Evolutionary conservation across 371 early-diverging fungal genomes (phyloP).

Genomic region (Basidiobolus meristosporus): DNA sequence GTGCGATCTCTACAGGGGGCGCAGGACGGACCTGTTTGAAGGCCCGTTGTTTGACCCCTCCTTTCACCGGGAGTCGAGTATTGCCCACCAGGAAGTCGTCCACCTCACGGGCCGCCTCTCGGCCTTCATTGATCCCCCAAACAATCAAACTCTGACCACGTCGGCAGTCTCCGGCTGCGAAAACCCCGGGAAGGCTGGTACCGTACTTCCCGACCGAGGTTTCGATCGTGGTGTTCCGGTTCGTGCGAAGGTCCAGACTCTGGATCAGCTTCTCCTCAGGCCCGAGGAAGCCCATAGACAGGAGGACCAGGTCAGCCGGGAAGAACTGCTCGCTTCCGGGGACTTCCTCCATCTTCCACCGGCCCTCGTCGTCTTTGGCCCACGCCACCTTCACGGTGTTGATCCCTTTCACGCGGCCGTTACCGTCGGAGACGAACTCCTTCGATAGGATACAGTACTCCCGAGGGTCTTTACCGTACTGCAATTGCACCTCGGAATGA

Average conservation of each 20-base stretch:
- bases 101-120: slow-evolving; percentile 84
- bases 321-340: slow-evolving; percentile 65
- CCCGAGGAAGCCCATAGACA: slow-evolving; percentile 94
- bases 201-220: slow-evolving; percentile 58
- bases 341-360: slow-evolving; percentile 79
- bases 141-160: slow-evolving; percentile 89
- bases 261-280: slow-evolving; percentile 72
- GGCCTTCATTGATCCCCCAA: slow-evolving; percentile 95
- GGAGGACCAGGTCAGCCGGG: slow-evolving; percentile 71
- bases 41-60: slow-evolving; percentile 15
- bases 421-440: slow-evolving; percentile 75
- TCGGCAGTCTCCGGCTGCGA: slow-evolving; percentile 92
- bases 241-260: slow-evolving; percentile 26
- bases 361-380: slow-evolving; percentile 61
- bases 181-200: slow-evolving; percentile 65
- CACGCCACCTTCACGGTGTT: slow-evolving; percentile 89
- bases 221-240: slow-evolving; percentile 54
- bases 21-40: no score
- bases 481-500: slow-evolving; percentile 74
- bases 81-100: slow-evolving; percentile 53
- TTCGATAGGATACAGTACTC: slow-evolving; percentile 83
- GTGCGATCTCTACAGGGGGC: no score
- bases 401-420: slow-evolving; percentile 70
- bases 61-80: slow-evolving; percentile 42
- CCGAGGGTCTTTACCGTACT: slow-evolving; percentile 85